These are phyloP conservation scores for Gastrolobium villosum DNA, from an alignment of 306 rosid genomes.

Conservation along the genomic window DNA sequence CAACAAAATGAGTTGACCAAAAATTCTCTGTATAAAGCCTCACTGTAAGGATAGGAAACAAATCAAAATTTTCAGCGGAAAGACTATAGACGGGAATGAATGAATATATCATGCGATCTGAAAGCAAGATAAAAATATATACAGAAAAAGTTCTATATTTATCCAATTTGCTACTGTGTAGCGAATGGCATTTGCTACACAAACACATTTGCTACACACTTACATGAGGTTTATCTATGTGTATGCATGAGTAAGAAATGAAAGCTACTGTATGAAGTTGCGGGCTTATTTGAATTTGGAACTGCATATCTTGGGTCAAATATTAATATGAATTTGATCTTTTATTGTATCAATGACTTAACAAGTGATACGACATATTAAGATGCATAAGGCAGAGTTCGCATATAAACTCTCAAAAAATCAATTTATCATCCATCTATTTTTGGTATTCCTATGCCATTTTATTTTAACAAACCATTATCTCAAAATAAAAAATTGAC, in stretches of 20 bases:
- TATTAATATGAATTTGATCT: slow-evolving; percentile 1
- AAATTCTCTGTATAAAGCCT: slow-evolving; percentile 9
- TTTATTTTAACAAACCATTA: slow-evolving; percentile 17
- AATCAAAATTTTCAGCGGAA: background rate
- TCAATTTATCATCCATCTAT: background rate
- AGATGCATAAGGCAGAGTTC: slow-evolving; percentile 12
- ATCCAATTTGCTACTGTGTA: background rate
- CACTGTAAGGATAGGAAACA: slow-evolving; percentile 18
- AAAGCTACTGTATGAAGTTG: background rate
- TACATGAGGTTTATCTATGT: background rate
- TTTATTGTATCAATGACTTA: slow-evolving; percentile 14
- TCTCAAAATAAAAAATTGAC: slow-evolving; percentile 2
- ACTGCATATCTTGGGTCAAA: slow-evolving; percentile 18
- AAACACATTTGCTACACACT: too few species aligned
- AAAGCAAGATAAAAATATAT: slow-evolving; percentile 9
- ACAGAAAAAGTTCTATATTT: slow-evolving; percentile 14
- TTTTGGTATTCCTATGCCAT: slow-evolving; percentile 9
- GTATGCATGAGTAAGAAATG: slow-evolving; percentile 28
- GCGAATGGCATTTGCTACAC: too few species aligned
- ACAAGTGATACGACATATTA: slow-evolving; percentile 17
- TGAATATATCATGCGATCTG: background rate
- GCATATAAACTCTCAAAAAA: slow-evolving; percentile 1
- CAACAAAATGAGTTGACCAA: slow-evolving; percentile 34
- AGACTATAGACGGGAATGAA: slow-evolving; percentile 16
- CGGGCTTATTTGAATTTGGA: slow-evolving; percentile 26